phyloP scores from a whole-genome alignment of 768 basidiomycete genomes.

The Pleurotus cornucopiae region DNA sequence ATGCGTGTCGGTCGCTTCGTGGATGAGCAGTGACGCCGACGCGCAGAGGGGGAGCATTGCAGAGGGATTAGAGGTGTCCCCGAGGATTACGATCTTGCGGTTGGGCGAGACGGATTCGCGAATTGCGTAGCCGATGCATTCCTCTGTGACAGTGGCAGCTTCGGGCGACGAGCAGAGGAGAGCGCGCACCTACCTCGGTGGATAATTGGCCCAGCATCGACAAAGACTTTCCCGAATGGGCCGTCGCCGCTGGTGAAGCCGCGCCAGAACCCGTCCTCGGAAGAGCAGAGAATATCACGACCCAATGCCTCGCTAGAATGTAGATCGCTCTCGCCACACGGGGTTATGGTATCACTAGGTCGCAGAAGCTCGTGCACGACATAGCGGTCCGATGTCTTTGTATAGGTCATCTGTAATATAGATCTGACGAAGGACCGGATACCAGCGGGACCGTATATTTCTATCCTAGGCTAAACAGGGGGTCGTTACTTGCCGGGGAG shows the following conservation, averaged over 20 bases:
- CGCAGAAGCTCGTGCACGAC: slow-evolving; percentile 76
- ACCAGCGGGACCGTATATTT: slow-evolving; percentile 80
- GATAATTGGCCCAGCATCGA: slow-evolving; percentile 71
- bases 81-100: slow-evolving; percentile 71
- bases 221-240: slow-evolving; percentile 37
- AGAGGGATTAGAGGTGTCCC: slow-evolving; percentile 70
- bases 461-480: slow-evolving; percentile 43
- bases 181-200: slow-evolving; percentile 58
- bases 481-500: not conserved
- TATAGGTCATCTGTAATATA: slow-evolving; percentile 64
- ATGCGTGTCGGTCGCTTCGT: slow-evolving; percentile 78
- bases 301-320: slow-evolving; percentile 67
- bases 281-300: slow-evolving; percentile 46
- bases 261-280: slow-evolving; percentile 63
- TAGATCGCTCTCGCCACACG: slow-evolving; percentile 40
- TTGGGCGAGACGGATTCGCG: slow-evolving; percentile 44
- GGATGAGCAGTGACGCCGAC: slow-evolving; percentile 61
- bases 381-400: slow-evolving; percentile 56
- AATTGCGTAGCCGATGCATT: slow-evolving; percentile 78
- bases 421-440: slow-evolving; percentile 71
- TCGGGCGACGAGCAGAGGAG: slow-evolving; percentile 1
- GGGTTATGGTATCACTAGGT: slow-evolving; percentile 45
- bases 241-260: slow-evolving; percentile 40
- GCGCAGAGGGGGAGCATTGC: slow-evolving; percentile 53
- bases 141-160: slow-evolving; percentile 31